These are phyloP conservation scores for Globisporangium ultimum DNA, from an alignment of 352 stramenopile genomes.

Conservation along the genomic window DNA sequence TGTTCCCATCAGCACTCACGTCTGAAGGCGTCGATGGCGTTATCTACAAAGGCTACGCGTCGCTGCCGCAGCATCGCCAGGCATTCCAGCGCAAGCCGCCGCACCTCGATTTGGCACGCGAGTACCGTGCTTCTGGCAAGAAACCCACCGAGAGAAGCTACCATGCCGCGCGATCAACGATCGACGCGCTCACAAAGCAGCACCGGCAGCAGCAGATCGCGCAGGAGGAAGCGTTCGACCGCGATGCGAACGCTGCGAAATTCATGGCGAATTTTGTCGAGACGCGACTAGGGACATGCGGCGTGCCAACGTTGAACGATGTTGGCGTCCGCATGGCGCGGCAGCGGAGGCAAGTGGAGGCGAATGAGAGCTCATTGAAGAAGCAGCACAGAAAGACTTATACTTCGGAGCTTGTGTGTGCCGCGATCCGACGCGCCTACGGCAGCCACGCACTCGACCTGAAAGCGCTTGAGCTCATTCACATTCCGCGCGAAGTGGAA, in stretches of 20 bases:
- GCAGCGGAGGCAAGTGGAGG: constrained; percentile 25
- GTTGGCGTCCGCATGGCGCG: constrained; percentile 53
- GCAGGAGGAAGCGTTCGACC: constrained; percentile 51
- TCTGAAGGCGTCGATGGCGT: constrained; percentile 40
- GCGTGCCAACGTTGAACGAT: constrained; percentile 61
- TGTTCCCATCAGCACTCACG: constrained; percentile 18
- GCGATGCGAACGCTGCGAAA: constrained; percentile 28
- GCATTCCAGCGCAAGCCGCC: constrained; percentile 56
- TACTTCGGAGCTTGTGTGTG: constrained; percentile 19
- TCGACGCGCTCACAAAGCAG: constrained; percentile 43
- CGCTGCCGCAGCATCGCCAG: constrained; percentile 2
- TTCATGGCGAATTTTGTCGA: constrained; percentile 57
- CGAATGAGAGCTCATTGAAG: neutral
- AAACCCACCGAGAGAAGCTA: constrained; percentile 29
- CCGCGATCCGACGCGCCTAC: constrained; percentile 46
- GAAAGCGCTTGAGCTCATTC: constrained; percentile 58
- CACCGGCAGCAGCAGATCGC: constrained; percentile 46
- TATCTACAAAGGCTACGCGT: constrained; percentile 31
- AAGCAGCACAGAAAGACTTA: neutral
- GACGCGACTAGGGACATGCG: constrained; percentile 56
- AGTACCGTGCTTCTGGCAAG: constrained; percentile 30
- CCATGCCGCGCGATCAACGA: constrained; percentile 34
- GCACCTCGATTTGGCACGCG: constrained; percentile 42
- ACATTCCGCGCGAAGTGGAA: constrained; percentile 53
- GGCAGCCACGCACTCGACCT: constrained; percentile 59